phyloP scores from a whole-genome alignment of 2,329 filamentous ascomycete genomes.

The Fusarium xyrophilum region DNA sequence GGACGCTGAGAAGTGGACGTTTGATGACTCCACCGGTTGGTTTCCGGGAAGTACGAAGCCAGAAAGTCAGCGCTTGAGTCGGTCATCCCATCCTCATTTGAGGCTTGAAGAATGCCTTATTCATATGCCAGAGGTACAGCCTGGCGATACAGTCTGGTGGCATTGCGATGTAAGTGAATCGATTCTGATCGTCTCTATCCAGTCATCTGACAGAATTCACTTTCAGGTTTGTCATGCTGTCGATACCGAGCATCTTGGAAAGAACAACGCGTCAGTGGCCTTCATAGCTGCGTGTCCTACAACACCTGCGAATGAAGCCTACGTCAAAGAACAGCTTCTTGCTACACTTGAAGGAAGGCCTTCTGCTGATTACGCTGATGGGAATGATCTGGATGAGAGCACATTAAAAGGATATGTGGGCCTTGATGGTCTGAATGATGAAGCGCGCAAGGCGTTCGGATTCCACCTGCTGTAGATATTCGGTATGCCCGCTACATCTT shows the following conservation, averaged over 20 bases:
- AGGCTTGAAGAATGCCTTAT: constrained; percentile 8
- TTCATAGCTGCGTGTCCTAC: constrained; percentile 2
- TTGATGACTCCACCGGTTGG: neutral
- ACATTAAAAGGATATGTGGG: neutral
- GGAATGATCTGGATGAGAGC: neutral
- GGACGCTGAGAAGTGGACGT: neutral
- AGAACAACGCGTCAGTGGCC: neutral
- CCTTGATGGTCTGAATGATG: neutral
- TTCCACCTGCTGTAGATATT: neutral
- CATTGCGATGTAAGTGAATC: constrained; percentile 47
- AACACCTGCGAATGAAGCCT: neutral
- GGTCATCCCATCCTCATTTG: constrained; percentile 3
- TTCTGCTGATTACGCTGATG: neutral
- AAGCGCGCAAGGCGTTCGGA: neutral
- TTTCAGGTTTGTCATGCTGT: constrained; percentile 1
- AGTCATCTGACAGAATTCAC: neutral
- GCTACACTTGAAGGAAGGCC: neutral
- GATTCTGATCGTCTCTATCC: no score
- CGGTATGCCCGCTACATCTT: accelerated
- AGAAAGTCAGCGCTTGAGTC: constrained; percentile 2
- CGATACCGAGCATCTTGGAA: neutral
- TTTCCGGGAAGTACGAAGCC: constrained; percentile 4
- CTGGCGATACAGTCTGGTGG: constrained; percentile 53
- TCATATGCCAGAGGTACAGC: constrained; percentile 38
- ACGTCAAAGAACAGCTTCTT: neutral